These are phyloP conservation scores for Aspergillus carlsbadensis DNA, from an alignment of 495 filamentous ascomycete species.

Conservation along the genomic window DNA sequence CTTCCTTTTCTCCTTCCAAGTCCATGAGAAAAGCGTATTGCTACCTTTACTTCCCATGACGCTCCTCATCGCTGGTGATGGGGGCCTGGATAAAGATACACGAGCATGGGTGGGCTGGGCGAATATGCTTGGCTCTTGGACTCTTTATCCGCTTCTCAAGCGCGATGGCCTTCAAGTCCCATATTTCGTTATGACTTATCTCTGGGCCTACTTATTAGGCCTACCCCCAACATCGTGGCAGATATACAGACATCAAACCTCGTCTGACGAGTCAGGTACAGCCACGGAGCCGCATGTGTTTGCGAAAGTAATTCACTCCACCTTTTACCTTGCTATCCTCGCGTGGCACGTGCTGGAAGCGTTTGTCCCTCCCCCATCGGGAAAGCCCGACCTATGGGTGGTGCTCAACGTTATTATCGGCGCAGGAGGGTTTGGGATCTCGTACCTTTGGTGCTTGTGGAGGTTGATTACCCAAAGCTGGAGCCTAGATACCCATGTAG, in stretches of 20 bases:
- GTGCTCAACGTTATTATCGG: slow-evolving; percentile 86
- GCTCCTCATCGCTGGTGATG: slow-evolving; percentile 71
- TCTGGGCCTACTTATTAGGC: slow-evolving; percentile 90
- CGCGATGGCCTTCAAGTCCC: slow-evolving; percentile 82
- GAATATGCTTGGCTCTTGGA: slow-evolving; percentile 90
- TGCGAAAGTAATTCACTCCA: slow-evolving; percentile 66
- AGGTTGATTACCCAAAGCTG: slow-evolving; percentile 62
- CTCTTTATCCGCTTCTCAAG: slow-evolving; percentile 85
- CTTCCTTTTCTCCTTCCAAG: slow-evolving; percentile 95
- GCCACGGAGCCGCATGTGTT: slow-evolving; percentile 44
- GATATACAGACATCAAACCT: slow-evolving; percentile 52
- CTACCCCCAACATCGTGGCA: slow-evolving; percentile 74
- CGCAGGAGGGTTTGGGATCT: slow-evolving; percentile 77
- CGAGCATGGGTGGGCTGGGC: slow-evolving; percentile 92
- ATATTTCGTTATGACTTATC: slow-evolving; percentile 75
- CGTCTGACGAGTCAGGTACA: slow-evolving; percentile 38
- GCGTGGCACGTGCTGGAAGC: slow-evolving; percentile 77
- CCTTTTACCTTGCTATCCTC: slow-evolving; percentile 74
- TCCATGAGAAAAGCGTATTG: slow-evolving; percentile 95
- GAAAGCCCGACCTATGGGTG: slow-evolving; percentile 91
- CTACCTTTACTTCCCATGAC: slow-evolving; percentile 92
- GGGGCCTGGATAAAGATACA: slow-evolving; percentile 69
- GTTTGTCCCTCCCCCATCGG: slow-evolving; percentile 60
- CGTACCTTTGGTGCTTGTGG: slow-evolving; percentile 87
- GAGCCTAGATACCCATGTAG: slow-evolving; percentile 25